phyloP scores from a whole-genome alignment of 148 eudicot genomes.

The Cornus controversa region DNA sequence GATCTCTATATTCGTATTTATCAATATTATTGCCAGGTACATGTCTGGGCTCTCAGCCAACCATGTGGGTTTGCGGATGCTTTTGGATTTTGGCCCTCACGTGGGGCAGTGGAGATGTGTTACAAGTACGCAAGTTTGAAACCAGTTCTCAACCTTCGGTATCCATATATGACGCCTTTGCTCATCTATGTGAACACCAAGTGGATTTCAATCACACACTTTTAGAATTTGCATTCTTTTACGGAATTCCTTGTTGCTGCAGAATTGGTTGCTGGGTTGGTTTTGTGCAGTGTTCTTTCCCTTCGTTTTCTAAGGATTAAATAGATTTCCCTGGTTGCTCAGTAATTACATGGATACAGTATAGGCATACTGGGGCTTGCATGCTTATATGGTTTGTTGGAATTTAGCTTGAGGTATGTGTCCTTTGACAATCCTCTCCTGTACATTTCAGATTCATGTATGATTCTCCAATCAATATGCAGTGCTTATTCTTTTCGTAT shows the following conservation, averaged over 20 bases:
- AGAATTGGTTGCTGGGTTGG: conserved; percentile 22
- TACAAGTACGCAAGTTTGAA: conserved; percentile 45
- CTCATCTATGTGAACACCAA: conserved; percentile 13
- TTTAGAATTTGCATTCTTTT: conserved; percentile 17
- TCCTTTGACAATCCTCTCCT: conserved; percentile 10
- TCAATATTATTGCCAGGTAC: conserved; percentile 41
- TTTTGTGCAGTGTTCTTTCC: conserved; percentile 25
- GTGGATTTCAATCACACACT: conserved; percentile 20
- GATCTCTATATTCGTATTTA: not conserved
- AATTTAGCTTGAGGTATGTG: conserved; percentile 21
- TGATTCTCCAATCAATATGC: conserved; percentile 11
- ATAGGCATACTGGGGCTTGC: conserved; percentile 18
- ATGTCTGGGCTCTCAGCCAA: conserved; percentile 56
- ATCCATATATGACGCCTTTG: conserved; percentile 5
- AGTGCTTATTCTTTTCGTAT: not conserved
- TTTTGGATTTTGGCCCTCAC: conserved; percentile 69
- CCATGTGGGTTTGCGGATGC: conserved; percentile 65
- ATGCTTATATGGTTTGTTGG: conserved; percentile 23
- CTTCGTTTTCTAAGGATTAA: conserved; percentile 23
- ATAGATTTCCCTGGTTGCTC: conserved; percentile 11
- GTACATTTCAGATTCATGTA: conserved; percentile 37
- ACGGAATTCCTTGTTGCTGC: conserved; percentile 20
- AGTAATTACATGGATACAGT: conserved; percentile 17
- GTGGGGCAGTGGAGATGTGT: conserved; percentile 65
- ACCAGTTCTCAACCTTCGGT: not conserved